These are phyloP conservation scores for Fusarium euwallaceae DNA, from an alignment of 2,329 filamentous ascomycete genomes.

Conservation along the genomic window DNA sequence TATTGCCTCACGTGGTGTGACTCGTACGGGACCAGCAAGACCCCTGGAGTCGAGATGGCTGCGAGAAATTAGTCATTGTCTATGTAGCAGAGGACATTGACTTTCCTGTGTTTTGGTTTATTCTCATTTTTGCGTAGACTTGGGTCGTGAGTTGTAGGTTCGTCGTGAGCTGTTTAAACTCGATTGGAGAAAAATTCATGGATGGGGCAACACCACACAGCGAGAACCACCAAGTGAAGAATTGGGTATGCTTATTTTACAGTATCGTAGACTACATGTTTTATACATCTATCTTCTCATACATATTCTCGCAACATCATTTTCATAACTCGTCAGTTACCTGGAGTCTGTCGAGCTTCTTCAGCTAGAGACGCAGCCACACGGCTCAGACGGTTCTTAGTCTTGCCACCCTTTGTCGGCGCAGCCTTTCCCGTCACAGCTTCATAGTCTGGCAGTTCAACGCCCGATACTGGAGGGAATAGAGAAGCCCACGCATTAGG, in stretches of 20 bases:
- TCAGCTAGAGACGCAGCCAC: conserved; percentile 46
- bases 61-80: background rate
- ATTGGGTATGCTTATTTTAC: background rate
- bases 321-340: conserved; percentile 13
- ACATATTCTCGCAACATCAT: conserved; percentile 1
- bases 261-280: conserved; percentile 34
- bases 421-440: conserved; percentile 31
- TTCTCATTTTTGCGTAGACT: conserved; percentile 53
- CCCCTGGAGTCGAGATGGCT: conserved; percentile 76
- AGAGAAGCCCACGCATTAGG: conserved; percentile 57
- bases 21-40: conserved; percentile 88
- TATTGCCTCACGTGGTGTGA: conserved; percentile 85
- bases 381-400: conserved; percentile 47
- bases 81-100: background rate
- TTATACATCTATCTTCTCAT: conserved; percentile 20
- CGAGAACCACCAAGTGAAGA: background rate
- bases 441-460: conserved; percentile 43
- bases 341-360: conserved; percentile 43
- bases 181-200: conserved; percentile 25
- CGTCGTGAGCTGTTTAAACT: conserved; percentile 10
- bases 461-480: conserved; percentile 62
- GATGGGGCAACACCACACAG: conserved; percentile 10
- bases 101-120: conserved; percentile 61
- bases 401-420: conserved; percentile 25
- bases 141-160: conserved; percentile 25